Conservation (phyloP, 2,329 filamentous ascomycete species). For the Truncatella angustata region DNA sequence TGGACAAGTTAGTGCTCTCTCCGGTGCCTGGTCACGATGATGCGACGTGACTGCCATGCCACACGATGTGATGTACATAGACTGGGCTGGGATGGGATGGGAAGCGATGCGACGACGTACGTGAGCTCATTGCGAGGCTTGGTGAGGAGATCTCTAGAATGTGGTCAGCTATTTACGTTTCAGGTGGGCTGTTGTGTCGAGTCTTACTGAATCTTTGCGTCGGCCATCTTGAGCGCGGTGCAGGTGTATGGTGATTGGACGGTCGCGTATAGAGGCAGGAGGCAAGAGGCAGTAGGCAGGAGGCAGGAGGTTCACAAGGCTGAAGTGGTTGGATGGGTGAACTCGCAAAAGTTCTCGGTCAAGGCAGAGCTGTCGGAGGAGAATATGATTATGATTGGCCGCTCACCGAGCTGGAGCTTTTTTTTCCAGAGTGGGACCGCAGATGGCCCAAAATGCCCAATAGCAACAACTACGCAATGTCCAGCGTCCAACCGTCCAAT, state of each 20-base stretch:
- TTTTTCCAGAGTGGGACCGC: too few relatives aligned
- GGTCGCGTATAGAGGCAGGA: slow-evolving; percentile 1
- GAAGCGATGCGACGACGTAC: slow-evolving; percentile 52
- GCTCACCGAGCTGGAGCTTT: slow-evolving; percentile 7
- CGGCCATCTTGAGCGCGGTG: slow-evolving; percentile 24
- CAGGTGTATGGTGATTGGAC: background rate
- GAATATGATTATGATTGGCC: slow-evolving; percentile 3
- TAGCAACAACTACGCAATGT: too few relatives aligned
- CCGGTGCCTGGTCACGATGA: too few relatives aligned
- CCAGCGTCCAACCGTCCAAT: too few relatives aligned
- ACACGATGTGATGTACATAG: too few relatives aligned
- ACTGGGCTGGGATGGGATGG: slow-evolving; percentile 17
- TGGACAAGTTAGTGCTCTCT: too few relatives aligned
- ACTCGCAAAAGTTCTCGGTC: slow-evolving; percentile 12
- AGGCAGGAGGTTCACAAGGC: slow-evolving; percentile 10
- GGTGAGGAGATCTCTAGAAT: slow-evolving; percentile 73
- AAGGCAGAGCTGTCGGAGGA: slow-evolving; percentile 1
- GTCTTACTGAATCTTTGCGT: slow-evolving; percentile 66
- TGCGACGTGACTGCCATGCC: too few relatives aligned
- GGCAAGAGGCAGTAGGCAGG: too few relatives aligned
- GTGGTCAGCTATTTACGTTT: slow-evolving; percentile 25
- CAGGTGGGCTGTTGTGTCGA: background rate
- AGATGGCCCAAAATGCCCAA: too few relatives aligned
- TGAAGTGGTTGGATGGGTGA: slow-evolving; percentile 7
- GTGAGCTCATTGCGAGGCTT: slow-evolving; percentile 91